Conservation (phyloP, 805 yeast species). For the Schwanniomyces occidentalis region DNA sequence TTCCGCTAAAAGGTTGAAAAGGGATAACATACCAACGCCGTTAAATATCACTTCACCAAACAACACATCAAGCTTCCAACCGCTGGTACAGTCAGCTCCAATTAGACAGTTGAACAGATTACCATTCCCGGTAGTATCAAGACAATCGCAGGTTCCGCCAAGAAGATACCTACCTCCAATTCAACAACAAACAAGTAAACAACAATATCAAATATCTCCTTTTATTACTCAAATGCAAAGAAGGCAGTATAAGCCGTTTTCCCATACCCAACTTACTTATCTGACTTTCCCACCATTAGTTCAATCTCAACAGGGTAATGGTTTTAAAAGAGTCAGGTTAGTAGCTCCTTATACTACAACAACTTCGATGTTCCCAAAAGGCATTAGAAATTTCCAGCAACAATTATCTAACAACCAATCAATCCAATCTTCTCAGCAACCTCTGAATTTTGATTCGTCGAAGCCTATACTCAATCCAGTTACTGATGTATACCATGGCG, state of each 20-base stretch:
- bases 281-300: conserved; percentile 2
- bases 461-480: conserved; percentile 23
- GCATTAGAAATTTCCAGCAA: conserved; percentile 1
- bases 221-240: conserved; percentile 3
- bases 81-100: conserved; percentile 37
- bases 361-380: conserved; percentile 8
- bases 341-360: conserved; percentile 11
- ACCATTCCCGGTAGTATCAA: background rate
- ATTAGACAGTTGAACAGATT: conserved; percentile 14
- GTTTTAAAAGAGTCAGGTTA: background rate
- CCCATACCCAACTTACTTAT: conserved; percentile 3
- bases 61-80: conserved; percentile 10
- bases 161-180: conserved; percentile 1
- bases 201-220: conserved; percentile 1
- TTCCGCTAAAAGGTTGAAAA: conserved; percentile 28
- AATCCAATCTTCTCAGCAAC: background rate
- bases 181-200: conserved; percentile 1
- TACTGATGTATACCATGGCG: conserved; percentile 52
- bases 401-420: too few relatives aligned
- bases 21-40: conserved; percentile 35
- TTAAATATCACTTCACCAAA: conserved; percentile 16
- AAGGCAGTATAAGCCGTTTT: conserved; percentile 3
- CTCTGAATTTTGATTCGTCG: background rate
- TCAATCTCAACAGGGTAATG: background rate
- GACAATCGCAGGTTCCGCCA: background rate